These are phyloP conservation scores for Flaveria bidentis DNA, from an alignment of 129 eudicot species.

Conservation along the genomic window DNA sequence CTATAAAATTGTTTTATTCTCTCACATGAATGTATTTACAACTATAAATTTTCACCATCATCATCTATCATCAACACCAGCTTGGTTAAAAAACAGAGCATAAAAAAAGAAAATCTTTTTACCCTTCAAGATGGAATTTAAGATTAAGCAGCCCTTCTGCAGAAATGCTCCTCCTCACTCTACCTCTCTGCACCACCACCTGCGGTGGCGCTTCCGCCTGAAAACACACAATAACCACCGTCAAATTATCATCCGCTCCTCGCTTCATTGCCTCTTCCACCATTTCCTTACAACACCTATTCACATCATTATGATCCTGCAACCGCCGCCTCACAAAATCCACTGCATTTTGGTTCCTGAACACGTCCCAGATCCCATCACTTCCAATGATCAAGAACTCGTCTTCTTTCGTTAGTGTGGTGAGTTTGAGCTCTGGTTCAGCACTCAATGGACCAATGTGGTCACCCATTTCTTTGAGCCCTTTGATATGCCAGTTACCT, in stretches of 20 bases:
- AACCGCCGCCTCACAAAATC: constrained; percentile 75
- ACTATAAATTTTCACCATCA: constrained; percentile 17
- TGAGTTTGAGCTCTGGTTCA: constrained; percentile 84
- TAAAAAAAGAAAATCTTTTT: constrained; percentile 14
- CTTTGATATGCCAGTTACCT: constrained; percentile 88
- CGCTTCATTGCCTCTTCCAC: constrained; percentile 86
- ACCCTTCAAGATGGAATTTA: constrained; percentile 65
- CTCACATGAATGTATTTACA: constrained; percentile 41
- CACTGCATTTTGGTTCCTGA: constrained; percentile 86
- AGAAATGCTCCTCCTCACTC: constrained; percentile 79
- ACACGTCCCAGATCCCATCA: constrained; percentile 95
- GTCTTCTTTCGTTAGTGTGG: constrained; percentile 77
- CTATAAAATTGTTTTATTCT: constrained; percentile 16
- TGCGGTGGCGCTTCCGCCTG: constrained; percentile 75
- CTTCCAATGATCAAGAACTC: constrained; percentile 88
- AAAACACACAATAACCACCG: constrained; percentile 86
- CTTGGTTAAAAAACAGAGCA: constrained; percentile 4
- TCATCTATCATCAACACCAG: constrained; percentile 23
- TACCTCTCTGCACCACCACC: constrained; percentile 51
- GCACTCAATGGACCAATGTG: constrained; percentile 68
- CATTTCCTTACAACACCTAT: constrained; percentile 72
- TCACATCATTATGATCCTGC: constrained; percentile 78
- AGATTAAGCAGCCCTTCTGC: constrained; percentile 89
- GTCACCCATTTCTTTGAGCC: constrained; percentile 55
- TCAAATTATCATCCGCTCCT: constrained; percentile 74